phyloP scores from a whole-genome alignment of 2,329 filamentous ascomycete genomes.

The Penicillium sp. region DNA sequence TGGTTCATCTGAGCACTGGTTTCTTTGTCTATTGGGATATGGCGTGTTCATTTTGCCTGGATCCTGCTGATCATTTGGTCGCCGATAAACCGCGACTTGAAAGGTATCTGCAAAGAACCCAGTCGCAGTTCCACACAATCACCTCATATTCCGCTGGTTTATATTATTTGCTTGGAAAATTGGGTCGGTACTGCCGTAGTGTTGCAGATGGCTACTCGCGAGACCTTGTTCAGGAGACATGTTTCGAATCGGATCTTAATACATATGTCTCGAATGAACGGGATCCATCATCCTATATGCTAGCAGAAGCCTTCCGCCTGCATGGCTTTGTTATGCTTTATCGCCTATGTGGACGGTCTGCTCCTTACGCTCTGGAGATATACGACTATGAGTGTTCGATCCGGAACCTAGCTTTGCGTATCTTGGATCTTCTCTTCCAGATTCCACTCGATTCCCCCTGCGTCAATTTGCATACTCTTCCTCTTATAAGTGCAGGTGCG shows the following conservation, averaged over 20 bases:
- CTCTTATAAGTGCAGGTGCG: no score
- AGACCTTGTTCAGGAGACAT: neutral
- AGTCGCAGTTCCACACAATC: neutral
- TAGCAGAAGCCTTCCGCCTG: constrained; percentile 1
- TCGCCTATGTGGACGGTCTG: constrained; percentile 4
- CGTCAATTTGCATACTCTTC: no score
- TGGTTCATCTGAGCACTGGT: neutral
- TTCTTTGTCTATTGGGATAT: constrained; percentile 8
- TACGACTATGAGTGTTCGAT: no score
- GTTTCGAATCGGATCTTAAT: neutral
- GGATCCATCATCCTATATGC: neutral
- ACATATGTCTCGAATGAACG: neutral
- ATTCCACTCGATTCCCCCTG: no score
- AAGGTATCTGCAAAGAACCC: neutral
- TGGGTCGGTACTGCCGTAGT: neutral
- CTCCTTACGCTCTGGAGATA: no score
- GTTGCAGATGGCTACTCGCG: neutral
- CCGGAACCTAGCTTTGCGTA: no score
- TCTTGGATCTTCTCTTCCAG: no score
- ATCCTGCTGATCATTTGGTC: neutral
- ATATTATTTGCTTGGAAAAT: neutral
- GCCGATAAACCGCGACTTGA: no score
- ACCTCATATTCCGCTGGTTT: neutral
- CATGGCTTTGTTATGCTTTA: constrained; percentile 5
- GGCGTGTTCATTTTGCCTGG: constrained; percentile 6